Conservation (phyloP, 2,329 filamentous ascomycete genomes). For the Diaporthe sp. region DNA sequence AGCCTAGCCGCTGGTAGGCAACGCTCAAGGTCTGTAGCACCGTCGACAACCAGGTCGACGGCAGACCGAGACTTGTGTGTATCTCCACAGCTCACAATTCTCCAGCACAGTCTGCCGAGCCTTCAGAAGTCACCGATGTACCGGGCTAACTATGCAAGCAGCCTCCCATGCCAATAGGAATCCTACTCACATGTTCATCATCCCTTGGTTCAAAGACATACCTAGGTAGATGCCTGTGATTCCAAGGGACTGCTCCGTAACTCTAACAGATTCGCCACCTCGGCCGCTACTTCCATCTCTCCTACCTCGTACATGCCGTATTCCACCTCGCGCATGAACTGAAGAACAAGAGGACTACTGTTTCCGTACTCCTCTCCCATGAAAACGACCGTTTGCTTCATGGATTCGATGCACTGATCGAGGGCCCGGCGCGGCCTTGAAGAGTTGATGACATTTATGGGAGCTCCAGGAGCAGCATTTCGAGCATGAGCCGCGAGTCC, state of each 20-base stretch:
- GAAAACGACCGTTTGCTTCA: background rate
- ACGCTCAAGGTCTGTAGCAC: background rate
- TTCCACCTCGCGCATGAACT: background rate
- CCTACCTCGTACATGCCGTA: background rate
- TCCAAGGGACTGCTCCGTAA: background rate
- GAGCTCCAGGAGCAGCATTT: too few species aligned
- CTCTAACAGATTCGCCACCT: background rate
- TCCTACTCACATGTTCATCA: background rate
- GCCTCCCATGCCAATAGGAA: too few species aligned
- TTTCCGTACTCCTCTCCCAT: background rate
- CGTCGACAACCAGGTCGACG: too few species aligned
- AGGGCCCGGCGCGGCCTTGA: background rate
- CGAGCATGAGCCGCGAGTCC: background rate
- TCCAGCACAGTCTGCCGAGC: background rate
- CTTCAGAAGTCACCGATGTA: background rate
- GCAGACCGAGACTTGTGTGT: background rate
- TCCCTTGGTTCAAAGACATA: background rate
- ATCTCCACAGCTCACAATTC: too few species aligned
- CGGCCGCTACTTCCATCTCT: background rate
- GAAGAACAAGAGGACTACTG: background rate
- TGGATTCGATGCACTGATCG: background rate
- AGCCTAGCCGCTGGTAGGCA: background rate
- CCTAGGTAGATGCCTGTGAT: background rate
- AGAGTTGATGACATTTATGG: background rate
- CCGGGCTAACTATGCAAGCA: too few species aligned